Percentiles rank a stretch among this genome's conserved stretches.
These are phyloP conservation scores for Talaromyces sp. DNA, from an alignment of 2,329 filamentous ascomycete species.

Conservation along the genomic window DNA sequence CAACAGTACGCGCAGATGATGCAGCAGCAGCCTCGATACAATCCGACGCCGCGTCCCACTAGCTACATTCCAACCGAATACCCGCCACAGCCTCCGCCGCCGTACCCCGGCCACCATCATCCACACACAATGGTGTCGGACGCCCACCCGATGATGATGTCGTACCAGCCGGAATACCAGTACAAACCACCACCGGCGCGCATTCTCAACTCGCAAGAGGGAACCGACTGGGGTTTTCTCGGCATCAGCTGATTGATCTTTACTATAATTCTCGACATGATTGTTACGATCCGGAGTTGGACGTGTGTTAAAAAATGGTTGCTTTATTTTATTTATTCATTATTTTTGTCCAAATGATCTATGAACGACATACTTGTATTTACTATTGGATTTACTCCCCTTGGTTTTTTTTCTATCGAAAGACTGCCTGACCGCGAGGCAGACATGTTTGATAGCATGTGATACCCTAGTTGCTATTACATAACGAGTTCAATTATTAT, in stretches of 20 bases:
- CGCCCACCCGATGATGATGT: constrained; percentile 27
- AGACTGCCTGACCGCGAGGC: neutral
- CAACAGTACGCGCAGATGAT: constrained; percentile 28
- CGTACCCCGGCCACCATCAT: constrained; percentile 24
- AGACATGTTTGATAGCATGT: neutral
- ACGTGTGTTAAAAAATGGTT: neutral
- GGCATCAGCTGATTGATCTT: constrained; percentile 16
- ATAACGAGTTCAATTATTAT: neutral
- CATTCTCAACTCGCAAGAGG: constrained; percentile 34
- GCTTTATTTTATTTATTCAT: neutral
- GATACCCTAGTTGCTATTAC: constrained; percentile 1
- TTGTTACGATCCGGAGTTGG: neutral
- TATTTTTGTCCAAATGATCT: neutral
- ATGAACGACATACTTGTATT: constrained; percentile 15
- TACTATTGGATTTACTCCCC: neutral
- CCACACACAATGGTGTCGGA: constrained; percentile 20
- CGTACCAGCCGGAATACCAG: constrained; percentile 28
- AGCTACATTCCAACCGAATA: constrained; percentile 30
- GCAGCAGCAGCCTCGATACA: constrained; percentile 29
- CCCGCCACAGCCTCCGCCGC: constrained; percentile 20
- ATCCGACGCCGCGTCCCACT: constrained; percentile 20
- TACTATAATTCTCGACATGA: neutral
- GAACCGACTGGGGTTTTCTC: constrained; percentile 37
- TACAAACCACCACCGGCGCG: constrained; percentile 28
- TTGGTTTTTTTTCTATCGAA: neutral